phyloP scores from a whole-genome alignment of 108 stramenopile genomes.

The Ochromonas danica region DNA sequence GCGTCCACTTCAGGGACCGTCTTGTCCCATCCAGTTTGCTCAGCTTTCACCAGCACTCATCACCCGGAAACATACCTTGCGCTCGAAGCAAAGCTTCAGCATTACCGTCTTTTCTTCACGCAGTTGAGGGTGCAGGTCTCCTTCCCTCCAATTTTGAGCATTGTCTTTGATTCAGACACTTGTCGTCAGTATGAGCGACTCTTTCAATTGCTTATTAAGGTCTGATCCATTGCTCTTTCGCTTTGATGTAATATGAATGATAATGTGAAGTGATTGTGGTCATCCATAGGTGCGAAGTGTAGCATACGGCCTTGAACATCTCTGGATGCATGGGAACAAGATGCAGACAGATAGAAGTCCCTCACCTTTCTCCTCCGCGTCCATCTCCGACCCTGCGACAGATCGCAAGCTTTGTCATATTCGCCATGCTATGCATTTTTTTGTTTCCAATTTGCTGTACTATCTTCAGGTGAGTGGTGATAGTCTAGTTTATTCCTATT shows the following conservation, averaged over 20 bases:
- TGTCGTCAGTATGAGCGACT: not conserved
- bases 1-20: no score
- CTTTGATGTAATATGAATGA: not conserved
- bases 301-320: not conserved
- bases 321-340: conserved; percentile 10
- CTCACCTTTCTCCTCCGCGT: not conserved
- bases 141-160: not conserved
- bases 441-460: conserved; percentile 4
- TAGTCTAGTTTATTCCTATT: not conserved
- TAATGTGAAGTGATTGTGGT: not conserved
- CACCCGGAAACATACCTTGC: not conserved
- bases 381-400: not conserved
- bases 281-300: not conserved
- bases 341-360: no score
- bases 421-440: conserved; percentile 33
- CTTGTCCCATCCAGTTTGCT: not conserved
- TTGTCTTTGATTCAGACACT: conserved; percentile 21
- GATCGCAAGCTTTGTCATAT: not conserved
- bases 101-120: not conserved
- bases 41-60: not conserved
- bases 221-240: not conserved
- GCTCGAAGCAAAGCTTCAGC: not conserved
- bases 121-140: not conserved
- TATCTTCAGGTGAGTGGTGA: conserved; percentile 24
- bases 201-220: conserved; percentile 22